Evolutionary conservation across 2,329 filamentous ascomycete species (phyloP), one percentile per base, ranked within the genome.

Genomic region (Exophiala dermatitidis): DNA sequence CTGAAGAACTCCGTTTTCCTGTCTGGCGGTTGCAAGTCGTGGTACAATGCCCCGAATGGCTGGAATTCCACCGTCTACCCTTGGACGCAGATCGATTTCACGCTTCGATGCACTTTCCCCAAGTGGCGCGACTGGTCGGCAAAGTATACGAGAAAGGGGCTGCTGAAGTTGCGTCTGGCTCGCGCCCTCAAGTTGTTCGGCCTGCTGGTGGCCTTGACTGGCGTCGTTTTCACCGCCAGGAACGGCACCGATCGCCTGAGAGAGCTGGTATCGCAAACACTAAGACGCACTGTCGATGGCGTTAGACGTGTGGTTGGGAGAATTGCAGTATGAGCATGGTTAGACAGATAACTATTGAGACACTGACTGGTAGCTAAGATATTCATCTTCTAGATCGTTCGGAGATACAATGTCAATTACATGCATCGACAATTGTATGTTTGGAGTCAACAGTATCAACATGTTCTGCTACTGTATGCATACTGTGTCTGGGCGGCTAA

Each of bases 121-220:
- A 72, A 68, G 28, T 81, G 75, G 74, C 66, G 60, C n/a, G 71
- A 81, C 56, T 81, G 77, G 78, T 70, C 73, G 12, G 71, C 77
- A 10, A 69, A 66, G 34, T 77, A 77, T 50, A 81, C 78, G 1
- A 60, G 57, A 6, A 77, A 75, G 57, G 78, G 78, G 0, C 59
- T 72, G 0, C 42, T 65, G 7, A 69, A 69, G 54, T 67, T 63
- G 12, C 53, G 63, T 5, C 28, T 64, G 8, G 49, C 53, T 26
- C 51, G 52, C 37, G 33, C 60, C 3, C 8, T 66, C 5, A 64
- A 60, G 26, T 43, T 62, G 1, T 53, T 65, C 8, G 36, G 48
- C 12, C 10, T 60, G 3, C 12, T 60, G 1, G 12, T 50, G 10
- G 46, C 53, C 31, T 1, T 56, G 3, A 55, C 49, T 44, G 49